Evolutionary conservation across 2,329 filamentous ascomycete species (phyloP).

Genomic region (Aureobasidium sp.): DNA sequence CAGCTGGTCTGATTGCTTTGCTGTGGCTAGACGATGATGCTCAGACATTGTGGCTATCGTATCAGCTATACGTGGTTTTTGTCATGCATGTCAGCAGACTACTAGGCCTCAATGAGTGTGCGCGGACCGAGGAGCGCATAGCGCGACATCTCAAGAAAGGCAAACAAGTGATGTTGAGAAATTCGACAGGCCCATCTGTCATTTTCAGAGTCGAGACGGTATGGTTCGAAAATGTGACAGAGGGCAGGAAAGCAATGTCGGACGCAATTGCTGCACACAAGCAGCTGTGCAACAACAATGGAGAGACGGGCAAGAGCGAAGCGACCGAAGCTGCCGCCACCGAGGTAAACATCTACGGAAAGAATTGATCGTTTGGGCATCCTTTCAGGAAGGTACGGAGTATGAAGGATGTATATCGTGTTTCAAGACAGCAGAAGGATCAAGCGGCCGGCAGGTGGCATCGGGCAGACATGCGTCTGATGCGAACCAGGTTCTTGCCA

Average conservation of each 20-base stretch:
- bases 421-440: background rate
- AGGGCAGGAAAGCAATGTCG: background rate
- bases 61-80: background rate
- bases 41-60: background rate
- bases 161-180: background rate
- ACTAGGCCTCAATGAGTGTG: background rate
- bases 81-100: background rate
- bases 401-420: background rate
- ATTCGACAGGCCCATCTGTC: background rate
- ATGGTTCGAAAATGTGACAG: background rate
- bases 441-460: background rate
- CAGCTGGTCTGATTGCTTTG: background rate
- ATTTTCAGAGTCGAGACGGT: background rate
- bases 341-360: too few relatives aligned
- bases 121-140: background rate
- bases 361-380: background rate
- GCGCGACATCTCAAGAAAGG: background rate
- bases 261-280: background rate
- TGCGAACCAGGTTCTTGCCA: background rate
- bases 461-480: constrained; percentile 4
- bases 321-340: too few relatives aligned
- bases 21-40: background rate
- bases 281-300: background rate
- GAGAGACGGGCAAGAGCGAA: background rate
- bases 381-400: background rate